A percentile compares a stretch with the other conserved stretches of the same genome.
Conservation (phyloP, 192 early-diverging fungal genomes). For the Umbelopsis vinacea region DNA sequence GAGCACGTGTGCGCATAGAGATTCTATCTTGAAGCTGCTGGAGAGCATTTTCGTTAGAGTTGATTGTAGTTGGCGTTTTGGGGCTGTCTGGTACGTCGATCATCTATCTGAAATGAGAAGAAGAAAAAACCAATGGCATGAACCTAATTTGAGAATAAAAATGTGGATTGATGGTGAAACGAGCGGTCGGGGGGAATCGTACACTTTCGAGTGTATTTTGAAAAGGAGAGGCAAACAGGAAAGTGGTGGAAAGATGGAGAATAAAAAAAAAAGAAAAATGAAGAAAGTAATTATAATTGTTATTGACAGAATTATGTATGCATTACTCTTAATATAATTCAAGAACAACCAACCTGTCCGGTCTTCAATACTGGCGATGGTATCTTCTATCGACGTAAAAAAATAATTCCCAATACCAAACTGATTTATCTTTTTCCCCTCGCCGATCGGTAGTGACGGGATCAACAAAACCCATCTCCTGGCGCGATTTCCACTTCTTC, state of each 20-base stretch:
- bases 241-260: not conserved
- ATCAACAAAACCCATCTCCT: constrained; percentile 18
- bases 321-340: not conserved
- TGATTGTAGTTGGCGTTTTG: not conserved
- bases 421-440: not conserved
- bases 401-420: not conserved
- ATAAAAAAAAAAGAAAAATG: not conserved
- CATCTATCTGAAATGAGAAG: not conserved
- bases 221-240: constrained; percentile 15
- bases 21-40: constrained; percentile 18
- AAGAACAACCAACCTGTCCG: not conserved
- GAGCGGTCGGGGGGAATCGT: not conserved
- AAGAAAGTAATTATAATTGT: constrained; percentile 1
- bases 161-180: not conserved
- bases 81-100: not conserved
- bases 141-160: not conserved
- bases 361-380: not conserved
- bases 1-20: not conserved
- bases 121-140: not conserved
- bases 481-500: not conserved
- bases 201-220: not conserved
- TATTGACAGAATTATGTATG: not conserved
- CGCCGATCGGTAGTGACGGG: constrained; percentile 3
- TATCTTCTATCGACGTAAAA: not conserved
- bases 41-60: not conserved